phyloP scores from a whole-genome alignment of 441 rosid species.

The Arabidopsis lyrata region DNA sequence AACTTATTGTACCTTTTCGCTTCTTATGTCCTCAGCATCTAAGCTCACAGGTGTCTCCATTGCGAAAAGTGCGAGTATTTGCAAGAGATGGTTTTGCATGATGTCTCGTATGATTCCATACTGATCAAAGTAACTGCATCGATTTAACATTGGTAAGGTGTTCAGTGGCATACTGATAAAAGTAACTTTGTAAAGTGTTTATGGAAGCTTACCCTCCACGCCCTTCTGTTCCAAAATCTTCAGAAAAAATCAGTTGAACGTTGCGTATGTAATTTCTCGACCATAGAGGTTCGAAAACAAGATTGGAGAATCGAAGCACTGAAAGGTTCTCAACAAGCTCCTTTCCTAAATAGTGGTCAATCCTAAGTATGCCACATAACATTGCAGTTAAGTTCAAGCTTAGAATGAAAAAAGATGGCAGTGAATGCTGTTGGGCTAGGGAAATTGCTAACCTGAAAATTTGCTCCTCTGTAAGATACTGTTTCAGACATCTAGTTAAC shows the following conservation, averaged over 20 bases:
- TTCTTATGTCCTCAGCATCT: conserved; percentile 92
- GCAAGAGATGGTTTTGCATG: conserved; percentile 96
- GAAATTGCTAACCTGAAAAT: conserved; percentile 73
- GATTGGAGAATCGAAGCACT: conserved; percentile 93
- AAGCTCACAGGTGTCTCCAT: conserved; percentile 98
- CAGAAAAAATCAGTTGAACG: conserved; percentile 90
- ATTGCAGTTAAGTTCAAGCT: background rate
- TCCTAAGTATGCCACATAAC: conserved; percentile 50
- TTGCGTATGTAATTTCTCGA: conserved; percentile 85
- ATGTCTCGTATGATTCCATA: conserved; percentile 95
- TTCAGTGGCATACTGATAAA: background rate
- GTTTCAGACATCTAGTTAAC: conserved; percentile 78
- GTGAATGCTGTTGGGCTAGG: background rate
- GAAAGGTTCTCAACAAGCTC: conserved; percentile 93
- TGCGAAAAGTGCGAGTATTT: conserved; percentile 87
- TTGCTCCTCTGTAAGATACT: conserved; percentile 82
- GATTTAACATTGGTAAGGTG: conserved; percentile 14
- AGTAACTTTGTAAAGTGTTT: background rate
- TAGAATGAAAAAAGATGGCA: background rate
- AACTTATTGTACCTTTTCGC: conserved; percentile 72
- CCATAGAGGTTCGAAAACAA: conserved; percentile 93
- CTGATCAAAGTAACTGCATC: conserved; percentile 77
- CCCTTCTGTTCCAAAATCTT: conserved; percentile 95
- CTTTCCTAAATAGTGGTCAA: conserved; percentile 94
- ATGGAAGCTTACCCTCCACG: conserved; percentile 76